Evolutionary conservation across 2,329 filamentous ascomycete genomes (phyloP).

Genomic region (Stemphylium lycopersici): DNA sequence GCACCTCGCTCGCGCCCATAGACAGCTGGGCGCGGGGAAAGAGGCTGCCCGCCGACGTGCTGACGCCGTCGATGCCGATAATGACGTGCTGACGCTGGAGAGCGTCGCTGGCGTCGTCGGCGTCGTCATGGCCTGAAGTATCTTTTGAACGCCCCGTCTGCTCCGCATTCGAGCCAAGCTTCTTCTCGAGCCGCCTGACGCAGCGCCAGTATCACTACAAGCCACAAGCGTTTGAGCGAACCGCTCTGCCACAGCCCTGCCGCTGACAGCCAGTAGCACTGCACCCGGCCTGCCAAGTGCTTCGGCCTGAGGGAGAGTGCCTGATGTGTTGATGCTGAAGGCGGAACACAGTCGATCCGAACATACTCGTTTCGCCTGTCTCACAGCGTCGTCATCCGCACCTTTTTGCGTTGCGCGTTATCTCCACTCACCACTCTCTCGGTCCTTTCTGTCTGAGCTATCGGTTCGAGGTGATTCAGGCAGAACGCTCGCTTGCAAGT

Average conservation of each 20-base stretch:
- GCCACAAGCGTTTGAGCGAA: constrained; percentile 40
- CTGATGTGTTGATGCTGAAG: constrained; percentile 40
- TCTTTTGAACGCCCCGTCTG: constrained; percentile 18
- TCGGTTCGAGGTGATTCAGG: neutral
- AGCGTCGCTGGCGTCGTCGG: neutral
- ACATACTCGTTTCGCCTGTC: constrained; percentile 42
- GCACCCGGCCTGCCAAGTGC: constrained; percentile 30
- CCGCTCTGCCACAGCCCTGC: constrained; percentile 33
- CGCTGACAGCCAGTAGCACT: constrained; percentile 32
- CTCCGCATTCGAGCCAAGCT: constrained; percentile 21
- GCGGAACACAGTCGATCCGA: constrained; percentile 43
- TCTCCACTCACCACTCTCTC: constrained; percentile 4
- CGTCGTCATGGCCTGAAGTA: constrained; percentile 15
- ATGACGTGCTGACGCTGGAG: neutral
- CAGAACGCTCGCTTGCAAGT: neutral
- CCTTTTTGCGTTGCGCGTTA: constrained; percentile 28
- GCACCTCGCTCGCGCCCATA: constrained; percentile 5
- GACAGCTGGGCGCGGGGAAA: constrained; percentile 12
- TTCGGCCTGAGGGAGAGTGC: constrained; percentile 27
- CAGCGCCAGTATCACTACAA: constrained; percentile 39
- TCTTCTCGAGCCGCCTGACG: constrained; percentile 32
- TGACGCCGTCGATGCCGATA: neutral
- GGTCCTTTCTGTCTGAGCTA: neutral
- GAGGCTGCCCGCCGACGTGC: neutral
- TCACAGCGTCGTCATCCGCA: constrained; percentile 38